A percentile compares a stretch with the other conserved stretches of the same genome.
These are phyloP conservation scores for Omphalotus guepiniiformis DNA, from an alignment of 768 basidiomycete species.

Conservation along the genomic window DNA sequence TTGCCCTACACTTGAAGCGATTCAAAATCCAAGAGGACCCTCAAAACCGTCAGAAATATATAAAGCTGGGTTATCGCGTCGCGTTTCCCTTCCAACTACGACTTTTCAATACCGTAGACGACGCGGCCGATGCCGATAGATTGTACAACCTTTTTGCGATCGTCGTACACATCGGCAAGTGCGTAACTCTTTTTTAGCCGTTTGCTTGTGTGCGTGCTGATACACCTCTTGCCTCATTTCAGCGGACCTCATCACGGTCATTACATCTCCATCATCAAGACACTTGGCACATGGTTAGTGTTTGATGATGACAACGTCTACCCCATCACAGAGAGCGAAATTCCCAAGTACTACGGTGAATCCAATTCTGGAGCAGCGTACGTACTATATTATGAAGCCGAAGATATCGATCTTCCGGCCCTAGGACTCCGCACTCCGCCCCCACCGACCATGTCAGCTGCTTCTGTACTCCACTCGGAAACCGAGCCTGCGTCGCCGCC, in stretches of 20 bases:
- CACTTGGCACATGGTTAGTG: constrained; percentile 79
- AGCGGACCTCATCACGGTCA: constrained; percentile 99
- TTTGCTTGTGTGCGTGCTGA: constrained; percentile 10
- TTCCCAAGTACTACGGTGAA: constrained; percentile 93
- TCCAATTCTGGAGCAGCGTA: constrained; percentile 85
- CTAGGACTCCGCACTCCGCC: constrained; percentile 55
- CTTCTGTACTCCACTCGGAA: constrained; percentile 1
- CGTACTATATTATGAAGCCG: constrained; percentile 95
- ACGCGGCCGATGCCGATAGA: constrained; percentile 85
- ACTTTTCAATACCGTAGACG: constrained; percentile 96
- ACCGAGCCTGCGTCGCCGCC: constrained; percentile 10
- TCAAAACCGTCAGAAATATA: constrained; percentile 77
- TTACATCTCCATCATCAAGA: constrained; percentile 93
- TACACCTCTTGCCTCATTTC: constrained; percentile 14
- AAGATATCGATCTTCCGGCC: constrained; percentile 70
- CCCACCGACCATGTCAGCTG: constrained; percentile 15
- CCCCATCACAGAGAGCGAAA: constrained; percentile 83
- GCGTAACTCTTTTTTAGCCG: constrained; percentile 33
- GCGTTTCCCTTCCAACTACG: constrained; percentile 94
- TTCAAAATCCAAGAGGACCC: constrained; percentile 98
- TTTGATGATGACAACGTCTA: constrained; percentile 97
- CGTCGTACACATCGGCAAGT: constrained; percentile 99
- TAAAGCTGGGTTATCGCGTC: constrained; percentile 95
- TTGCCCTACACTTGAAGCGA: constrained; percentile 93
- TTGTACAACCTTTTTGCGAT: constrained; percentile 94